Evolutionary conservation across 345 rosid genomes (phyloP).

Genomic region (Salix exigua): DNA sequence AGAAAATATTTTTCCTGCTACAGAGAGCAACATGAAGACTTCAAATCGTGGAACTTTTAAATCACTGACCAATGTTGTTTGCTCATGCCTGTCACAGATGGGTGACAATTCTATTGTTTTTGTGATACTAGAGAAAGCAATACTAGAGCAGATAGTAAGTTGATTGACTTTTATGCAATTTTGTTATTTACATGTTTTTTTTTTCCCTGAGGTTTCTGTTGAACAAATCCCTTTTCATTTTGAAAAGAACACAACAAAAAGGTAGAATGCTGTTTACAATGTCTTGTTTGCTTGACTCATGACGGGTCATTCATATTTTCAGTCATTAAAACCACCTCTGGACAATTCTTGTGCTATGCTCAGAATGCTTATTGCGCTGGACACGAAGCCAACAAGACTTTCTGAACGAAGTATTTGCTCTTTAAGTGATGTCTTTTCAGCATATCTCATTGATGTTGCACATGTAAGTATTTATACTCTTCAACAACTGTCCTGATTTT

Average conservation of each 20-base stretch:
- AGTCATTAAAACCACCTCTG: conserved; percentile 46
- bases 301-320: conserved; percentile 10
- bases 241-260: neutral
- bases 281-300: neutral
- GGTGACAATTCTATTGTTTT: conserved; percentile 68
- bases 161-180: neutral
- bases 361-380: conserved; percentile 53
- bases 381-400: conserved; percentile 65
- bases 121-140: conserved; percentile 45
- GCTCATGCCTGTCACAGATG: conserved; percentile 51
- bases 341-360: conserved; percentile 74
- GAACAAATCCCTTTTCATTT: neutral
- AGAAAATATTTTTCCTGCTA: conserved; percentile 36
- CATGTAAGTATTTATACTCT: conserved; percentile 41
- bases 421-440: conserved; percentile 49
- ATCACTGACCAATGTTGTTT: conserved; percentile 41
- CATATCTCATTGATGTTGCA: conserved; percentile 52
- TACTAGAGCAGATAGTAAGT: conserved; percentile 64
- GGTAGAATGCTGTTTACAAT: neutral
- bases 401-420: conserved; percentile 49
- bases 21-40: conserved; percentile 22
- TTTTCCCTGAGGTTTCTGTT: neutral
- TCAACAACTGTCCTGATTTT: neutral
- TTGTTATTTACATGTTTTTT: neutral
- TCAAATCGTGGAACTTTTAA: conserved; percentile 41